phyloP scores from a whole-genome alignment of 2,329 filamentous ascomycete species.

The Aspergillus fumigatiaffinis region DNA sequence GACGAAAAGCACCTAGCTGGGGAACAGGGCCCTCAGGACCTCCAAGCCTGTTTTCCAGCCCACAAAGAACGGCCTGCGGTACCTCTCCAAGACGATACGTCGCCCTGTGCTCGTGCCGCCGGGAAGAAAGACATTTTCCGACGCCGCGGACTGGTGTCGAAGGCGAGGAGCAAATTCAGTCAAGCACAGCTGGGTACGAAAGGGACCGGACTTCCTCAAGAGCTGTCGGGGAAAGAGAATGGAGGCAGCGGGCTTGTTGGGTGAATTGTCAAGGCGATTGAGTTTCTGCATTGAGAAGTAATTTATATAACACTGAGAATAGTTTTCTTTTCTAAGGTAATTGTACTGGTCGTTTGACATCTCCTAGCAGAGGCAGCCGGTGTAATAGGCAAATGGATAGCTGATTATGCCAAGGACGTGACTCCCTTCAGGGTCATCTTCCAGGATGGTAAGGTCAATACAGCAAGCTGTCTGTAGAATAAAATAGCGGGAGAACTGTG shows the following conservation, averaged over 20 bases:
- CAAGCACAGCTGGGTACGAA: neutral
- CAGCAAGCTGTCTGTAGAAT: too few relatives aligned
- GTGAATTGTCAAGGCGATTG: neutral
- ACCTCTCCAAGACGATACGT: neutral
- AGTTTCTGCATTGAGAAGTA: neutral
- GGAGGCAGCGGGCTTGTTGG: neutral
- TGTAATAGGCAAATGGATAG: too few relatives aligned
- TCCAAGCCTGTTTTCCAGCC: neutral
- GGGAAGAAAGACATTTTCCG: neutral
- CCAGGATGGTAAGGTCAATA: too few relatives aligned
- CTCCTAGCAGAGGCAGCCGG: too few relatives aligned
- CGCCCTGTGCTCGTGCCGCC: neutral
- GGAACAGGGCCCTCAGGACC: neutral
- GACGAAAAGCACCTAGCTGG: neutral
- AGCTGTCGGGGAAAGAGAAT: neutral
- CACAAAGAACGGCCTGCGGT: neutral
- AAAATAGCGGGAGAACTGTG: too few relatives aligned
- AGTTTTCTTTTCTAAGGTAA: neutral
- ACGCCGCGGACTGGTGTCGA: neutral
- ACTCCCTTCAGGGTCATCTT: too few relatives aligned
- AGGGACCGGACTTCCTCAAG: neutral
- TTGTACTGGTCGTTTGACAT: too few relatives aligned
- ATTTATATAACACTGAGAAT: neutral
- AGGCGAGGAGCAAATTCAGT: neutral
- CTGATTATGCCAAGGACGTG: too few relatives aligned